Evolutionary conservation across 257 asterid genomes (phyloP), one percentile per base, ranked within the genome.

Genomic region (Avicennia marina): DNA sequence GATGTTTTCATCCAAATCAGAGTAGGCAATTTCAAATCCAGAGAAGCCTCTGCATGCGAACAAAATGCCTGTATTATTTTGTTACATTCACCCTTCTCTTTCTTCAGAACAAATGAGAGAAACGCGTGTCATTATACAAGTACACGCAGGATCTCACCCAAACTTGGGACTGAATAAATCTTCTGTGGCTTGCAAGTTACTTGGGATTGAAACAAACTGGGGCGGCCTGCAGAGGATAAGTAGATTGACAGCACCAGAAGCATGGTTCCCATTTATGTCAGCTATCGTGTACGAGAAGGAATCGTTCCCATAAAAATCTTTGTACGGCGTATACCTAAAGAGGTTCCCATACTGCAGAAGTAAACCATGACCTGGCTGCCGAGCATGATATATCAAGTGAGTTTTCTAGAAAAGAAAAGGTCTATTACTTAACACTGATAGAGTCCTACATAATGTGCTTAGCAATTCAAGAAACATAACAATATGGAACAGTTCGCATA

Each of bases 361-460:
- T 48, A 96, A 88, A 40, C 98, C 98, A 27, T 72, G 85, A 52
- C 56, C 45, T 45, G 98, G 94, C 98, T 91, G 98, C 72, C 69
- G 18, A 48, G 33, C 20, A 53, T 26, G 42, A 32, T 40, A 57
- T 11, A 29, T 33, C 33, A 42, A 33, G 44, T 49, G 11, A 58
- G 58, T 40, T 45, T 39, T 33, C 38, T 21, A 0, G 33, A 13
- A 22, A 24, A 8, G 7, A 53, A 29, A 29, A 3, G 7, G 5
- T 29, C 33, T 29, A 2, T 29, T 29, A 29, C 33, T 29, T 7
- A 29, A 2, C 33, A 29, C 33, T 29, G 33, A n/a, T n/a, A n/a
- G n/a, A n/a, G n/a, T n/a, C n/a, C n/a, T n/a, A n/a, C n/a, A n/a
- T n/a, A n/a, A n/a, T n/a, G n/a, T n/a, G n/a, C n/a, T n/a, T n/a